Evolutionary conservation across 2,329 filamentous ascomycete species (phyloP), one percentile per base, ranked within the genome.

Genomic region (Fusarium lyarnte): DNA sequence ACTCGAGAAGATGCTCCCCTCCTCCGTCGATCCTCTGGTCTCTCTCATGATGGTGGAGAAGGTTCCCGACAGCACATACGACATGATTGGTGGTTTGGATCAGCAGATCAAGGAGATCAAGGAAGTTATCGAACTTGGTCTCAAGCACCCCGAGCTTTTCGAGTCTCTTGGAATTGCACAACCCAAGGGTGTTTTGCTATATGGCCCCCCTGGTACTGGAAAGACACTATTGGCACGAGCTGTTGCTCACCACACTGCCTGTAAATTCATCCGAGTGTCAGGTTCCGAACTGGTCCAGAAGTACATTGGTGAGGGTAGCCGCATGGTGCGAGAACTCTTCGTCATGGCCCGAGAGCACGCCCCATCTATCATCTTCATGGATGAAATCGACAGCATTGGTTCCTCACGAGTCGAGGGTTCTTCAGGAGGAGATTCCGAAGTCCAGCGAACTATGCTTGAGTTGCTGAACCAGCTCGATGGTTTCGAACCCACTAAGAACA

Each of bases 1-100:
- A 85, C 92, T 99, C 78, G 96, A 98, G 82, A 98, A 98, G 87
- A 97, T 98, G 86, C 91, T 99, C 14, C 96, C 96, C 25, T 98
- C 96, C 61, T 99, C 96, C 25, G 96, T 99, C 80, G 96, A 99
- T 81, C 96, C 96, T 41, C 92, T 99, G 65, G 96, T 99, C 63
- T 99, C 96, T 39, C 93, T 99, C 82, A 99, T 99, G 96, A 99
- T 99, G 96, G 96, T 99, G 58, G 96, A 99, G 82, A 99, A 99
- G 88, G 96, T 99, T 21, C 96, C 96, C 21, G 96, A 99, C 87
- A 98, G 94, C 86, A 99, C 96, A 81, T 99, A 99, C 87, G 96
- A 99, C 85, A 99, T 99, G 96, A 99, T 99, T 82, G 96, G 96
- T 85, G 96, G 96, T 76, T 87, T 99, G 70, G 96, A 99, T 82